A percentile compares a stretch with the other conserved stretches of the same genome.
These are phyloP conservation scores for Verticillium klebahnii DNA, from an alignment of 2,329 filamentous ascomycete species.

Conservation along the genomic window DNA sequence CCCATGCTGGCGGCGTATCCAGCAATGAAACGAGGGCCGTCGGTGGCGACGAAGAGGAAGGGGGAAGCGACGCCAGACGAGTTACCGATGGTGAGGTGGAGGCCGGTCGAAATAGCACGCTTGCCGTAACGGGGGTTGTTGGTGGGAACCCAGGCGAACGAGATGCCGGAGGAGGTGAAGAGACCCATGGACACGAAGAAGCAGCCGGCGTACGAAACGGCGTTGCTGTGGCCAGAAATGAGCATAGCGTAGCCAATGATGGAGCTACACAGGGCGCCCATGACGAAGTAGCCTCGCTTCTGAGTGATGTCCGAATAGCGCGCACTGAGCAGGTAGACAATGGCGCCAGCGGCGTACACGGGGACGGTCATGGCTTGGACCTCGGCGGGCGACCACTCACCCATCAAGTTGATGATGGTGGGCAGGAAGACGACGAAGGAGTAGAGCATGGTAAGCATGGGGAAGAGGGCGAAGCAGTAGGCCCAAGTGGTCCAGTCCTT, in stretches of 20 bases:
- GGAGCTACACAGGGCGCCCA: constrained; percentile 42
- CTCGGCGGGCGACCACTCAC: constrained; percentile 48
- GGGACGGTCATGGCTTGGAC: constrained; percentile 66
- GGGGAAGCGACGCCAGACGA: constrained; percentile 58
- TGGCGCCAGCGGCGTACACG: constrained; percentile 59
- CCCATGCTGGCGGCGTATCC: constrained; percentile 48
- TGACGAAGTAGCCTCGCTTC: constrained; percentile 49
- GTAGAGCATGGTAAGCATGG: constrained; percentile 62
- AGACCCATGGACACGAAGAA: constrained; percentile 59
- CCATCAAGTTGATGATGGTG: constrained; percentile 62
- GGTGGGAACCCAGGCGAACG: constrained; percentile 38
- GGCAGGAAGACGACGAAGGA: constrained; percentile 65
- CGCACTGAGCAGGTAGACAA: constrained; percentile 54
- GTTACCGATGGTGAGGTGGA: constrained; percentile 60
- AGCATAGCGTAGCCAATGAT: constrained; percentile 57
- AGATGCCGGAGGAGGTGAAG: constrained; percentile 37
- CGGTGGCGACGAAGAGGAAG: constrained; percentile 44
- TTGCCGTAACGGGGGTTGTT: constrained; percentile 63
- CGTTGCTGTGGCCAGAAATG: constrained; percentile 47
- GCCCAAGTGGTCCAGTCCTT: constrained; percentile 62
- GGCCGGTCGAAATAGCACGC: constrained; percentile 54
- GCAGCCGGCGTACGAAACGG: constrained; percentile 57
- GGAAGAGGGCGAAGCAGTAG: constrained; percentile 56
- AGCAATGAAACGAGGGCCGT: constrained; percentile 41
- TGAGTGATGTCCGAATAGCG: constrained; percentile 54